Percentiles rank a stretch among this genome's conserved stretches.
Conservation (phyloP, 495 filamentous ascomycete species). For the Neurospora sp. region DNA sequence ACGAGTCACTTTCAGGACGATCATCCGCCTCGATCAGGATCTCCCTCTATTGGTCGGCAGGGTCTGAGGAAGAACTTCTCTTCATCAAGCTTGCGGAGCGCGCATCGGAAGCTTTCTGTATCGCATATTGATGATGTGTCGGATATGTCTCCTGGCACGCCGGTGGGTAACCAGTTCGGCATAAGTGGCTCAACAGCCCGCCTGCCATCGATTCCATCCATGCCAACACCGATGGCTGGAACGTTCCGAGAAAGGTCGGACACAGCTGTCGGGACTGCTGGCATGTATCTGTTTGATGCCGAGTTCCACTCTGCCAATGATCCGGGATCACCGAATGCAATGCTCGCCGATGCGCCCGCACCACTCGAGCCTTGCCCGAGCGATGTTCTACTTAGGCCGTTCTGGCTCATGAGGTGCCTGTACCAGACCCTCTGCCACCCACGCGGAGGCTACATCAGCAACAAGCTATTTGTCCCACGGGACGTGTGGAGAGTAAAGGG, state of each 20-base stretch:
- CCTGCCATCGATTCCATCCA: constrained; percentile 44
- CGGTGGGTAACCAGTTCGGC: constrained; percentile 54
- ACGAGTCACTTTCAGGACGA: constrained; percentile 22
- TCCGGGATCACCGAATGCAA: constrained; percentile 55
- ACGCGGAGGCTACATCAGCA: constrained; percentile 83
- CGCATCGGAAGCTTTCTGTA: constrained; percentile 59
- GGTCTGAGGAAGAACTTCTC: constrained; percentile 71
- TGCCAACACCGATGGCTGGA: constrained; percentile 57
- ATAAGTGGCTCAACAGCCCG: constrained; percentile 29
- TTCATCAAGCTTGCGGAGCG: constrained; percentile 60
- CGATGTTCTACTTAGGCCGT: constrained; percentile 76
- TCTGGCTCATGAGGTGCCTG: constrained; percentile 90
- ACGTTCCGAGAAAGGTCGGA: constrained; percentile 40
- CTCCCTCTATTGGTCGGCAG: constrained; percentile 28
- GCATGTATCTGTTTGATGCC: constrained; percentile 74
- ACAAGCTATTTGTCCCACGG: constrained; percentile 78
- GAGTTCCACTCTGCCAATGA: constrained; percentile 66
- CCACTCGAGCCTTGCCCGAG: constrained; percentile 87
- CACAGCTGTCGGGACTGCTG: constrained; percentile 48
- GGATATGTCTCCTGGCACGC: constrained; percentile 63
- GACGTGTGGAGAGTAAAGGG: constrained; percentile 92
- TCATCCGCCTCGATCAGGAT: constrained; percentile 23
- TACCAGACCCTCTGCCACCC: constrained; percentile 90
- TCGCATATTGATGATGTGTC: constrained; percentile 56
- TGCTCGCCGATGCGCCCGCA: constrained; percentile 45